Percentiles rank a stretch among this genome's conserved stretches.
Conservation (phyloP, 2,329 filamentous ascomycete species). For the Cercospora brassicicola region DNA sequence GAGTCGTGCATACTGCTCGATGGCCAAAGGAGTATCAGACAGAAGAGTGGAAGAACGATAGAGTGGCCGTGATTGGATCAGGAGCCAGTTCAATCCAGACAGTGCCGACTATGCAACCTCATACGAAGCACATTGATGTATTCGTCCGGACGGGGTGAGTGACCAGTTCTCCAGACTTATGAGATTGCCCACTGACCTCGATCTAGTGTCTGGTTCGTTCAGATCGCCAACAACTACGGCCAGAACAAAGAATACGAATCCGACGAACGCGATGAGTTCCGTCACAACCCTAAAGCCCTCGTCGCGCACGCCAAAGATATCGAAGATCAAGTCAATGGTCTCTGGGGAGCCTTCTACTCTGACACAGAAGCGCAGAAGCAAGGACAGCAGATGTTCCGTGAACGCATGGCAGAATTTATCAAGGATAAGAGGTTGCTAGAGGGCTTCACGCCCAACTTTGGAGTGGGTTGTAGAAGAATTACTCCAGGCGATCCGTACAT, state of each 20-base stretch:
- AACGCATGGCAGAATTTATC: constrained; percentile 53
- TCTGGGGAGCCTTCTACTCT: constrained; percentile 51
- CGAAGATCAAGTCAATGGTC: constrained; percentile 47
- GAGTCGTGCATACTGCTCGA: constrained; percentile 45
- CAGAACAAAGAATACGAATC: constrained; percentile 48
- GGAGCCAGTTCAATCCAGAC: constrained; percentile 50
- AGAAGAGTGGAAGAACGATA: constrained; percentile 46
- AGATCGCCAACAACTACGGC: constrained; percentile 50
- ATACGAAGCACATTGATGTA: constrained; percentile 49
- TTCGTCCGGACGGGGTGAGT: constrained; percentile 49
- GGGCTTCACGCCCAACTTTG: constrained; percentile 51
- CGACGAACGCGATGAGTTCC: constrained; percentile 46
- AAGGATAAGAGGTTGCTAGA: constrained; percentile 53
- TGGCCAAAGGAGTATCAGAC: constrained; percentile 51
- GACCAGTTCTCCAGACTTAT: too few species aligned
- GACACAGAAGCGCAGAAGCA: constrained; percentile 45
- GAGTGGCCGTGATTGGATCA: constrained; percentile 49
- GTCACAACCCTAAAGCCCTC: constrained; percentile 44
- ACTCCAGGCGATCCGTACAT: constrained; percentile 56
- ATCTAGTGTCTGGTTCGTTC: constrained; percentile 39
- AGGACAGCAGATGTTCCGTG: constrained; percentile 42
- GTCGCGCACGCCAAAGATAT: constrained; percentile 43
- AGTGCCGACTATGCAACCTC: constrained; percentile 50
- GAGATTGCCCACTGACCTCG: not conserved
- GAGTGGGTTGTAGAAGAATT: constrained; percentile 49